phyloP scores from a whole-genome alignment of 352 stramenopile species.

The Hyaloperonospora brassicae region DNA sequence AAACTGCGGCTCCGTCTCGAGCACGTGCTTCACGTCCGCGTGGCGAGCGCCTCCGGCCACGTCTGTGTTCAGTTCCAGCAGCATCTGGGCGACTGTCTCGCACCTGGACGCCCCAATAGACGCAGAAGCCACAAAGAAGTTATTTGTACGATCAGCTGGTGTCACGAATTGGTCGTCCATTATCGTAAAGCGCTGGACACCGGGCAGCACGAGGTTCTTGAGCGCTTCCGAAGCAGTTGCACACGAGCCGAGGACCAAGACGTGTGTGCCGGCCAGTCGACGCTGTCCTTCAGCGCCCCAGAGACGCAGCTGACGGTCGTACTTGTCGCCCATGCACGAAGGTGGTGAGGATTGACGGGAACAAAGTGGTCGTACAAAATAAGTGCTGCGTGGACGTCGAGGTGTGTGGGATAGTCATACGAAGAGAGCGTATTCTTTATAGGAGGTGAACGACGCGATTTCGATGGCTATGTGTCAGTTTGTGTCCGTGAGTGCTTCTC shows the following conservation, averaged over 20 bases:
- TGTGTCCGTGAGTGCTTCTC: too few relatives aligned
- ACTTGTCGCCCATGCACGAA: constrained; percentile 83
- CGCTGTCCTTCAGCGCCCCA: constrained; percentile 94
- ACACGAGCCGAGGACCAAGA: constrained; percentile 88
- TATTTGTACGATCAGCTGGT: constrained; percentile 79
- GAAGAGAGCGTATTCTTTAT: too few relatives aligned
- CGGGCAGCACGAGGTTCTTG: constrained; percentile 95
- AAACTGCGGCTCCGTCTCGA: constrained; percentile 49
- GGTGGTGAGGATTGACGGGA: too few relatives aligned
- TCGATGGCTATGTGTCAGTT: too few relatives aligned
- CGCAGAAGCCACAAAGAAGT: constrained; percentile 88
- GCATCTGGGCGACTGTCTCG: constrained; percentile 65
- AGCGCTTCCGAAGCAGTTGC: constrained; percentile 93
- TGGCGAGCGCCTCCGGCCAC: constrained; percentile 54
- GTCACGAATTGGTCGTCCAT: constrained; percentile 85
- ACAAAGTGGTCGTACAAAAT: too few relatives aligned
- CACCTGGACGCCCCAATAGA: constrained; percentile 62
- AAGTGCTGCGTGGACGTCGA: too few relatives aligned
- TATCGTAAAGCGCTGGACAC: constrained; percentile 88
- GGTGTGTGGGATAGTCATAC: too few relatives aligned
- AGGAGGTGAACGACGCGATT: too few relatives aligned
- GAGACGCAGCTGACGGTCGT: constrained; percentile 97
- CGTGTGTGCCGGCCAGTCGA: constrained; percentile 76
- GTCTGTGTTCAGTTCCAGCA: constrained; percentile 96
- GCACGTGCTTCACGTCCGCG: constrained; percentile 39